Base-by-base conservation (phyloP, 768 basidiomycete species). In the Amyloporia xantha region DNA sequence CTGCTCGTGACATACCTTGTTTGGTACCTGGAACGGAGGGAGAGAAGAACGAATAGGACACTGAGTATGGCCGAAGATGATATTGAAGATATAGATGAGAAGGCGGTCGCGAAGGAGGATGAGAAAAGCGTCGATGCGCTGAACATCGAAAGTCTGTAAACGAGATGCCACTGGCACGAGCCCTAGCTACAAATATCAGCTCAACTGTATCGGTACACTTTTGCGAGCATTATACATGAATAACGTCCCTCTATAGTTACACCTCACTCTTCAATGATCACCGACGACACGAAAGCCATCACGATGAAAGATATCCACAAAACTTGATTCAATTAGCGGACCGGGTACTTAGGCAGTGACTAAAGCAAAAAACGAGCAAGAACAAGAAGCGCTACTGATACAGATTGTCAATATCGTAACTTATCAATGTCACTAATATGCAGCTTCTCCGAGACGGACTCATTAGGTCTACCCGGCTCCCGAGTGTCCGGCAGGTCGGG, bases 1-100 rank as follows among this genome's bases (percentile, higher is more conserved):
- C 62, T 84, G 13, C 66, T 51, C 5, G 69, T 74, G 24, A 84
- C 81, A 2, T 76, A 69, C 66, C 35, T 78, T 11, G 81, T 82
- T 42, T 81, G 77, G 72, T 70, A 69, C 50, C 57, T 82, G 11
- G 79, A 84, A 50, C 59, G 48, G 39, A 61, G 72, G 37, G 73
- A 73, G 50, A 55, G 52, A 35, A 44, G 47, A n/a, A 12, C 30
- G 7, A 55, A 53, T 33, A 44, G 47, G 19, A 12, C 30, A 7
- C 30, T 7, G 7, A 7, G 9, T 33, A 15, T 33, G 30, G 9
- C 15, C 30, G 30, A 33, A 15, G 30, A 33, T 7, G 15, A 33
- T 15, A 15, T 7, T 15, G 15, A 15, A 33, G 30, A 7, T 33
- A 30, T 27, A 13, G 27, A 44, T 49, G 51, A 10, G 24, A 43